Evolutionary conservation across 2,329 filamentous ascomycete species (phyloP).

Genomic region (Coniochaeta sp.): DNA sequence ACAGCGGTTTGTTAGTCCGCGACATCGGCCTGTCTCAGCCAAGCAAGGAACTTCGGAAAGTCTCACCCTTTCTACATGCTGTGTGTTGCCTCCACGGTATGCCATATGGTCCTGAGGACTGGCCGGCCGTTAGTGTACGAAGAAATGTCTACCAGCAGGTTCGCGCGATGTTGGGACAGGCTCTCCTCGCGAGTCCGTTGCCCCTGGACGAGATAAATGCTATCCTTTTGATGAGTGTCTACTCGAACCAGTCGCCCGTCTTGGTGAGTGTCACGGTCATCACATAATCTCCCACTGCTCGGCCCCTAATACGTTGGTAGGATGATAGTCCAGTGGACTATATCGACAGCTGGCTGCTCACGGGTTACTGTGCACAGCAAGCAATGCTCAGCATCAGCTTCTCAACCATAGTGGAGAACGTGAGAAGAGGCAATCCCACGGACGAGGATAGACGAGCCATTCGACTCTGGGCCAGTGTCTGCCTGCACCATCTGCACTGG

Average conservation of each 20-base stretch:
- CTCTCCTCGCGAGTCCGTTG: conserved; percentile 29
- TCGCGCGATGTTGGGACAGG: conserved; percentile 27
- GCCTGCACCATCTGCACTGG: conserved; percentile 3
- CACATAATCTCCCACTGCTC: not conserved
- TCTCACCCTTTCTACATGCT: conserved; percentile 30
- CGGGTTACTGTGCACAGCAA: conserved; percentile 32
- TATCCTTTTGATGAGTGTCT: conserved; percentile 29
- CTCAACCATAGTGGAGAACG: conserved; percentile 15
- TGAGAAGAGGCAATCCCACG: not conserved
- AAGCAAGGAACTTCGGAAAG: conserved; percentile 16
- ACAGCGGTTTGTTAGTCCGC: not conserved
- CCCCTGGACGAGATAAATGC: conserved; percentile 31
- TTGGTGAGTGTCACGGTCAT: not conserved
- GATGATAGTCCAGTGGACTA: conserved; percentile 20
- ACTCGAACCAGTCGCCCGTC: conserved; percentile 13
- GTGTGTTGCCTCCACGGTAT: conserved; percentile 31
- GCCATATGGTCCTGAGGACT: conserved; percentile 18
- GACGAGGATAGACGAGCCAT: conserved; percentile 2
- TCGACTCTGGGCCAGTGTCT: conserved; percentile 2
- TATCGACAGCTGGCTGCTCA: conserved; percentile 33
- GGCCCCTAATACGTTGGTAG: not conserved
- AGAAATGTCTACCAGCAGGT: conserved; percentile 29
- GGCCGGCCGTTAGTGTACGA: not conserved
- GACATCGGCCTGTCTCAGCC: not conserved
- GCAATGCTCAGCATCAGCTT: conserved; percentile 35